Base-by-base conservation (phyloP, 257 asterid species). In the Verbena officinalis region DNA sequence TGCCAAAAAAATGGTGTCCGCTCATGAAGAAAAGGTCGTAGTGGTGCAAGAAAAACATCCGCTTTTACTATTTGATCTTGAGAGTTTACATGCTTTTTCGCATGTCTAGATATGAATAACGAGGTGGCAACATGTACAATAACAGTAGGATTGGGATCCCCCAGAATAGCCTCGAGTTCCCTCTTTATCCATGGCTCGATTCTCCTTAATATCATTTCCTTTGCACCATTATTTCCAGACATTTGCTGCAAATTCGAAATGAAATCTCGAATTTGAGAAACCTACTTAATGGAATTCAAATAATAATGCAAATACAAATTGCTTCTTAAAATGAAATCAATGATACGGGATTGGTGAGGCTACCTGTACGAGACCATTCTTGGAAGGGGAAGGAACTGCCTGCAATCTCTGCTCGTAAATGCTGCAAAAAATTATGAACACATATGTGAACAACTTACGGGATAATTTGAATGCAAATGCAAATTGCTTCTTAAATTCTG, bases 101-200 rank as follows among this genome's bases (percentile, higher is more conserved):
- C 64, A 56, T 70, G 49, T n/a, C 14, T 27, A 4, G 78, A 73
- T 61, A 77, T 45, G 64, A 79, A 75, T 65, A 84, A 78, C 3
- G 91, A 81, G 66, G 81, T 67, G 62, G 49, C 84, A 57, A 84
- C 84, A 71, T 84, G 88, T 39, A 79, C 78, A 62, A 84, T 84
- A 55, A 84, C 59, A 21, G 86, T 74, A 34, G 91, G 88, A 75
- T 84, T 82, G 22, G 88, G 91, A 68, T 81, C 91, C 17, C 75
- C 74, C 54, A 84, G 84, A 56, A 84, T 45, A 57, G 86, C 91
- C 55, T 81, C 82, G 62, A 84, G 77, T 81, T 84, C 91, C 75
- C 88, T 75, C 11, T 38, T 49, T 67, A 84, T 73, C 88, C 91
- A 84, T 19, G 83, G 81, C 46, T 77, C 86, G 55, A 84, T 68